phyloP scores from a whole-genome alignment of 2,329 filamentous ascomycete genomes.

The Fusarium armeniacum region DNA sequence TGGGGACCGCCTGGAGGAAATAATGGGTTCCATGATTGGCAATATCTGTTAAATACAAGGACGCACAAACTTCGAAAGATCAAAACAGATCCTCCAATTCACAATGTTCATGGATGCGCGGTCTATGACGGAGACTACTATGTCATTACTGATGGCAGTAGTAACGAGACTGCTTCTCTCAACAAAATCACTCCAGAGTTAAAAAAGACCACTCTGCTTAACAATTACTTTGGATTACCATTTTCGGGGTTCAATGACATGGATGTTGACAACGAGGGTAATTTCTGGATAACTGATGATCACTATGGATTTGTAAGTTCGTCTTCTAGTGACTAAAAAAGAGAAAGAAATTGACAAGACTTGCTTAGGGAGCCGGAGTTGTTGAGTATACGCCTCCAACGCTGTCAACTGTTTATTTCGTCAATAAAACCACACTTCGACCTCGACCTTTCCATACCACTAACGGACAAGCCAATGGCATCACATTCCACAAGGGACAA shows the following conservation, averaged over 20 bases:
- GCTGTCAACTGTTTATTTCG: background rate
- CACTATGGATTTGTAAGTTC: background rate
- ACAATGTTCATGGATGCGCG: background rate
- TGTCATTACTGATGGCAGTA: background rate
- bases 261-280: background rate
- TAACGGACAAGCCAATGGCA: background rate
- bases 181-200: background rate
- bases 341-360: background rate
- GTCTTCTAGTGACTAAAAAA: no score
- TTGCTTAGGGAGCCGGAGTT: background rate
- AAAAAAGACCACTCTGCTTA: background rate
- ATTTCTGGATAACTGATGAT: background rate
- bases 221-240: background rate
- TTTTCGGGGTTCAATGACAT: conserved; percentile 2
- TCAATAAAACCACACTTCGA: background rate
- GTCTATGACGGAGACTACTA: background rate
- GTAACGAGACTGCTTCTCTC: background rate
- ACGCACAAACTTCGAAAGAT: background rate
- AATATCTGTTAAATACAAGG: background rate
- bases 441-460: background rate
- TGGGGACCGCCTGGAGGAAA: background rate
- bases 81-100: background rate
- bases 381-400: background rate
- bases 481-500: background rate
- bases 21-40: background rate